Evolutionary conservation across 2,329 filamentous ascomycete species (phyloP), one percentile per base, ranked within the genome.

Genomic region (Dendryphion nanum): DNA sequence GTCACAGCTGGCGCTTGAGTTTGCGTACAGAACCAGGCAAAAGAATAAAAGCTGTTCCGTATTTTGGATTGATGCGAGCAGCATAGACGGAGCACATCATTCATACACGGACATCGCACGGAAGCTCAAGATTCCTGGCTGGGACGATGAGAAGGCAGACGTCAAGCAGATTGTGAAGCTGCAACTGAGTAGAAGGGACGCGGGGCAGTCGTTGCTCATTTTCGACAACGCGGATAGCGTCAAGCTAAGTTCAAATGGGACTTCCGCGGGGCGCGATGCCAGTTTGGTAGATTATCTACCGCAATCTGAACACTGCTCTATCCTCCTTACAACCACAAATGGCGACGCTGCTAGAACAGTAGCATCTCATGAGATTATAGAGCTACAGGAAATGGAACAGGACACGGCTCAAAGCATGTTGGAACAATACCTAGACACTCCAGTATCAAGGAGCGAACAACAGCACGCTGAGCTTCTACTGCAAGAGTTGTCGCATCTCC

Each of bases 141-240:
- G 38, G 12, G 16, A 17, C 4, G 42, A 69, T 4, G 42, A 56
- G 1, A 53, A 63, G 5, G 55, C 50, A 0, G 59, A 73, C 37
- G 37, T 67, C 2, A 68, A 62, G 21, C n/a, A 18, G 5, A 50
- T 69, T 2, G 60, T 74, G 3, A 66, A 66, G 17, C 19, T 19
- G 6, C 45, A 47, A 7, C 42, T 74, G 3, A 61, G 54, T 23
- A 30, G 47, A 4, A 46, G 57, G 12, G 41, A 21, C 15, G 13
- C 37, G 37, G 1, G 54, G 2, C 44, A 40, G 2, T 73, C 68
- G 71, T 49, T 74, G 2, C 29, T 73, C 18, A 51, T 74, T 17
- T 24, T 74, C 15, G 69, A 74, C 38, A 73, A 72, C 33, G 66
- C 64, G 8, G 68, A 73, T 35, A 65, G 73, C 38, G 33, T 35